Base-by-base conservation (phyloP, 2,329 filamentous ascomycete genomes). In the Davidsoniella australis region DNA sequence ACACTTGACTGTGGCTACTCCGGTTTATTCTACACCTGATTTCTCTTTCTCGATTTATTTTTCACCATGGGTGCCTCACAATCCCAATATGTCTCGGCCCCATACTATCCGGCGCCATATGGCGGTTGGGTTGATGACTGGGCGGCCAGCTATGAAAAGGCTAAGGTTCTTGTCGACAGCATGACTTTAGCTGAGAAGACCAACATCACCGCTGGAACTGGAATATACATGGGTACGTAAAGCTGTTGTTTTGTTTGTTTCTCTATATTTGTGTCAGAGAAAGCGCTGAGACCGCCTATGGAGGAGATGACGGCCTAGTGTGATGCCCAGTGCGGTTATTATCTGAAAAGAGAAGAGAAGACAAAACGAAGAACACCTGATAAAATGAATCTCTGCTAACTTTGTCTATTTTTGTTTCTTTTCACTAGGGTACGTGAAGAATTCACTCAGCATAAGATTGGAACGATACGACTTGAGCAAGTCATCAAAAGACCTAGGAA, bases 131-230 rank as follows among this genome's bases (percentile, higher is more conserved):
- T 72, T 0, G 64, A 71, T 5, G 73, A 74, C 51, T 89, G 84
- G 84, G 66, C 67, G 18, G 73, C 73, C 16, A 80, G 81, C 56
- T 89, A 87, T 58, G 65, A 65, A 47, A 85, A 82, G 57, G 84
- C 84, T 1, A 70, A 77, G 51, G 62, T 67, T 3, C 62, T 88
- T 12, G 83, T 89, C 14, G 73, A 76, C 48, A 73, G 76, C 44
- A 85, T 89, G 82, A 88, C 82, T 0, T 63, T 89, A 50, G 82
- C 82, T 2, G 84, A 88, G 61, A 89, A 88, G 65, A 79, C 81
- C 3, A 88, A 87, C 58, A 70, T 87, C 47, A 86, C 82, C 0
- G 74, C 75, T 1, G 83, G 83, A 3, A 80, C 73, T 1, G 82
- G 82, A 1, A 71, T 80, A 40, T 80, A 70, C 55, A 87, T 86